Conservation (phyloP, 1,284 basidiomycete genomes). For the Cystobasidium sp. region DNA sequence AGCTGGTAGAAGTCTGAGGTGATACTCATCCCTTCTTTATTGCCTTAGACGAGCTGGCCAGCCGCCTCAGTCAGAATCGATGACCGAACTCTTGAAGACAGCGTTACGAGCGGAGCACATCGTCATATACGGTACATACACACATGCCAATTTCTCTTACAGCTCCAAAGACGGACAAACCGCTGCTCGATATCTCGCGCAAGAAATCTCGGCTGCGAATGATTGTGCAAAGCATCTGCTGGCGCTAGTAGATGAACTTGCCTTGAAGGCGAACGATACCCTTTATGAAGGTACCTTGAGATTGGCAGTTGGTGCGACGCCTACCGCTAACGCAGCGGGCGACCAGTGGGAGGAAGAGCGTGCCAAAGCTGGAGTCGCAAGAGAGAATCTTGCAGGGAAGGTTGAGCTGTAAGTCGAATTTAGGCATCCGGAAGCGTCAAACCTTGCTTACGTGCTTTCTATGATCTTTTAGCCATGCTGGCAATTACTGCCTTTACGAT, state of each 20-base stretch:
- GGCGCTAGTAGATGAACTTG: slow-evolving; percentile 12
- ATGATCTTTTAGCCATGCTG: slow-evolving; percentile 56
- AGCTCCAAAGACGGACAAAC: slow-evolving; percentile 29
- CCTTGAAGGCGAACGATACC: not conserved
- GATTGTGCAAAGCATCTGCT: slow-evolving; percentile 47
- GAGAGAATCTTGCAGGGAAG: slow-evolving; percentile 50
- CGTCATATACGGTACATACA: slow-evolving; percentile 79
- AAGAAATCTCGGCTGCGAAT: slow-evolving; percentile 75
- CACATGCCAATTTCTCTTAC: slow-evolving; percentile 66
- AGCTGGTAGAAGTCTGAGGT: not conserved
- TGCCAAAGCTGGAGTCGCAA: slow-evolving; percentile 48
- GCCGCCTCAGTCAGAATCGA: slow-evolving; percentile 62
- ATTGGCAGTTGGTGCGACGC: slow-evolving; percentile 81
- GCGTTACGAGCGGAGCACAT: slow-evolving; percentile 65
- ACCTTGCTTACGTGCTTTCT: slow-evolving; percentile 8
- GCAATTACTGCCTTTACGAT: slow-evolving; percentile 82
- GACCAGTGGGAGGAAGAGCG: slow-evolving; percentile 56
- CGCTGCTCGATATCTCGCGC: slow-evolving; percentile 68
- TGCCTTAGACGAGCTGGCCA: slow-evolving; percentile 76
- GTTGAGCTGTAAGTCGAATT: slow-evolving; percentile 53
- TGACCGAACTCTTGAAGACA: slow-evolving; percentile 65
- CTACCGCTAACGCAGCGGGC: slow-evolving; percentile 75
- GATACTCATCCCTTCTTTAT: not conserved
- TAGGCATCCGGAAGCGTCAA: not conserved
- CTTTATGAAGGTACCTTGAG: slow-evolving; percentile 61